Percentiles rank a stretch among this genome's conserved stretches.
Conservation (phyloP, 2,329 filamentous ascomycete species). For the Aschersonia sp. region DNA sequence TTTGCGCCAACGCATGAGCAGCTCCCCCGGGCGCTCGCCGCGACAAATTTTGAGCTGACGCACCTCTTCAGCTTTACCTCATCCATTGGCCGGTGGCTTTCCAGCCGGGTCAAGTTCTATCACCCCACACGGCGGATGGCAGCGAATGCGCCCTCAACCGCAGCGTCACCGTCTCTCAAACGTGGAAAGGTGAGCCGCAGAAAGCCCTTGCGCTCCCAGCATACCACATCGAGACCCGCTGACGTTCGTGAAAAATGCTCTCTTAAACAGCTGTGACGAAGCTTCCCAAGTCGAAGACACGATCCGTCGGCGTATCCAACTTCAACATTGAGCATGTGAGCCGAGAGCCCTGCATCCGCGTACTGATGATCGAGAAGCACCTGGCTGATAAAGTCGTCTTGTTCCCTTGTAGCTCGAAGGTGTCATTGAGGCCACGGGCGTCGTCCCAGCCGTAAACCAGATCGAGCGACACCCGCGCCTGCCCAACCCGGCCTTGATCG, state of each 20-base stretch:
- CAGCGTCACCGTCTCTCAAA: slow-evolving; percentile 24
- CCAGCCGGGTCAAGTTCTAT: slow-evolving; percentile 22
- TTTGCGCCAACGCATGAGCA: neutral
- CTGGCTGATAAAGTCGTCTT: too few relatives aligned
- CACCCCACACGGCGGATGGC: slow-evolving; percentile 25
- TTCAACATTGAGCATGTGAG: slow-evolving; percentile 42
- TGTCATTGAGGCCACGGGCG: slow-evolving; percentile 41
- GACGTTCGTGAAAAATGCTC: neutral
- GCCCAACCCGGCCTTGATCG: slow-evolving; percentile 38
- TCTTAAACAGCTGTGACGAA: slow-evolving; percentile 28
- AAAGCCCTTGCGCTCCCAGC: neutral
- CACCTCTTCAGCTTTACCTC: slow-evolving; percentile 31
- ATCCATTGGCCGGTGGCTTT: slow-evolving; percentile 48
- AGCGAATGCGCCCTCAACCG: slow-evolving; percentile 26
- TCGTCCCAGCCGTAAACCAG: slow-evolving; percentile 50
- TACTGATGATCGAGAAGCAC: too few relatives aligned
- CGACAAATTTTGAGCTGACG: slow-evolving; percentile 1
- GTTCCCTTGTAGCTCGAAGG: slow-evolving; percentile 26
- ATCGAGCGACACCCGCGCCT: slow-evolving; percentile 54
- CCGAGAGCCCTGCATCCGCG: neutral
- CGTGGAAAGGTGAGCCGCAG: slow-evolving; percentile 24
- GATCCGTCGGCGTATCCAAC: slow-evolving; percentile 60
- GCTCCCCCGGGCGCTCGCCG: neutral
- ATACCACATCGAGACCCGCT: neutral
- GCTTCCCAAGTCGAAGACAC: slow-evolving; percentile 45